Evolutionary conservation across 1,284 basidiomycete species (phyloP).

Genomic region (Lignosus rhinocerotis): DNA sequence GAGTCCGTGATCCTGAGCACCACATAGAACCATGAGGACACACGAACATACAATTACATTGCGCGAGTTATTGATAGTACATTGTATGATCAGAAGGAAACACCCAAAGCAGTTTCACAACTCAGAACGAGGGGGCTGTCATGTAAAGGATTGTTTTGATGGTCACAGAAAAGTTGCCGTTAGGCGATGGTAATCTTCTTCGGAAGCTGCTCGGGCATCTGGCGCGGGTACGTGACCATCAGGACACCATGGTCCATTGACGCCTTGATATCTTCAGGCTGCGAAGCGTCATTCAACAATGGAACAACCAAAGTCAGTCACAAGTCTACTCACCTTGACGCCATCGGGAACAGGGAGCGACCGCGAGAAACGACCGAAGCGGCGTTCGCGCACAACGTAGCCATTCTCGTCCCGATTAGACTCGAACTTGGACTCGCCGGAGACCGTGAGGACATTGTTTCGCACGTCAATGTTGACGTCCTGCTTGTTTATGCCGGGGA

Average conservation of each 20-base stretch:
- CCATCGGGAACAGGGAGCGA: constrained; percentile 42
- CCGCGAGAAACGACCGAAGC: constrained; percentile 44
- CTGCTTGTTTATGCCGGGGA: constrained; percentile 47
- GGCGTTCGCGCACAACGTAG: constrained; percentile 48
- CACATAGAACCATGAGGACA: too few relatives aligned
- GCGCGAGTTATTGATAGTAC: too few relatives aligned
- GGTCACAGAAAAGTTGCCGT: too few relatives aligned
- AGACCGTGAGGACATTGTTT: constrained; percentile 43
- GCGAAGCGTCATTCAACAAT: constrained; percentile 37
- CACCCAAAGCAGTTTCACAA: too few relatives aligned
- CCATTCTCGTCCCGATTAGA: constrained; percentile 42
- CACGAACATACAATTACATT: too few relatives aligned
- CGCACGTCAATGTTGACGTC: constrained; percentile 45
- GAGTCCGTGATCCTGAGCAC: too few relatives aligned
- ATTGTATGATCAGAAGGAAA: too few relatives aligned
- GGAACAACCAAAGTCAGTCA: background rate
- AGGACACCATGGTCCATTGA: constrained; percentile 42
- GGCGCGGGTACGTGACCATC: constrained; percentile 43
- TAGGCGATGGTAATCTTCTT: constrained; percentile 32
- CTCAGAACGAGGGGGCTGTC: too few relatives aligned
- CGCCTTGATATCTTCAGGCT: constrained; percentile 26
- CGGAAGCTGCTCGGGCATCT: constrained; percentile 28
- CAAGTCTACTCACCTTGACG: constrained; percentile 36
- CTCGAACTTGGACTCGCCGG: constrained; percentile 41
- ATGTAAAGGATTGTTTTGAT: too few relatives aligned